Evolutionary conservation across 2,329 filamentous ascomycete species (phyloP).

Genomic region (Fusarium falciforme): DNA sequence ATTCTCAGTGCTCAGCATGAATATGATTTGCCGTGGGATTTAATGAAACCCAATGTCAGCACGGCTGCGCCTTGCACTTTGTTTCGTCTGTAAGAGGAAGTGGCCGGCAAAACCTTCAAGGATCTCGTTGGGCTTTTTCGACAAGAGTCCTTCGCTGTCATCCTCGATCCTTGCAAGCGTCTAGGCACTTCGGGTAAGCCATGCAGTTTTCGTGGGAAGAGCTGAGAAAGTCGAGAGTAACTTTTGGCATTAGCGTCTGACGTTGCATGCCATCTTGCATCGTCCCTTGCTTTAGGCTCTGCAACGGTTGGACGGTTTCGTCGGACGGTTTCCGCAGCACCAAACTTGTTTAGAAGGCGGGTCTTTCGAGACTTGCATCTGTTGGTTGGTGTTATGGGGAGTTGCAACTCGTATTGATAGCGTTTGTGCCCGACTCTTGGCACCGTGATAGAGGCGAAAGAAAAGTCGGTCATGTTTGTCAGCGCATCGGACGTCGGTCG

Average conservation of each 20-base stretch:
- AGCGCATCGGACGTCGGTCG: not conserved
- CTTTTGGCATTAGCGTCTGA: constrained; percentile 6
- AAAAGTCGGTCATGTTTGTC: not conserved
- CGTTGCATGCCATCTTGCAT: not conserved
- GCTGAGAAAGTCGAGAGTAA: not conserved
- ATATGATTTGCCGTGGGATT: not conserved
- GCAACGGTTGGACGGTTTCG: not conserved
- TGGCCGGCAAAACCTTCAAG: not conserved
- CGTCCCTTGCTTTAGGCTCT: constrained; percentile 14
- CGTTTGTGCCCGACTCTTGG: not conserved
- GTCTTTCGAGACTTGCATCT: not conserved
- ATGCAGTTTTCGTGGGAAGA: not conserved
- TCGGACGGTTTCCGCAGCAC: not conserved
- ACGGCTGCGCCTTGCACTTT: not conserved
- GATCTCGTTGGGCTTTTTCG: not conserved
- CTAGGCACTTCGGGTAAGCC: constrained; percentile 5
- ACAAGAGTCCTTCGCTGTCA: not conserved
- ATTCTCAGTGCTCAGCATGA: not conserved
- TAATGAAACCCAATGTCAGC: not conserved
- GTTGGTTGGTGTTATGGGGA: not conserved
- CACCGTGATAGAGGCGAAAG: not conserved
- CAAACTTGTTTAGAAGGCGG: not conserved
- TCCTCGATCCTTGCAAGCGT: constrained; percentile 3
- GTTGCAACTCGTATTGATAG: not conserved
- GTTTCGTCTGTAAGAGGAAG: constrained; percentile 1